Base-by-base conservation (phyloP, 2,329 filamentous ascomycete genomes). In the Paraphaeosphaeria minitans region DNA sequence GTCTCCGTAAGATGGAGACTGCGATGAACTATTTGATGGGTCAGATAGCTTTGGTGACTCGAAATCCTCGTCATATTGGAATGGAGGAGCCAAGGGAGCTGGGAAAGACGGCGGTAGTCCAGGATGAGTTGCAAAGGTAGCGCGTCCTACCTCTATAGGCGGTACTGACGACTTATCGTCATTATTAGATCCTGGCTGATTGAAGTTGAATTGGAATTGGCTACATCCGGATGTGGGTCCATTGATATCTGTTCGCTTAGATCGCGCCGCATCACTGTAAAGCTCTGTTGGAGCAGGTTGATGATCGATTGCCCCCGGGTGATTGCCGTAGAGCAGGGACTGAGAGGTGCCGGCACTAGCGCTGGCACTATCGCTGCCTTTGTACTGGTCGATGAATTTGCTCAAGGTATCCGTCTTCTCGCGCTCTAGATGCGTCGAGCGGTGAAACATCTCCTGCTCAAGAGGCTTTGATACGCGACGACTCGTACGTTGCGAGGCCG, bases 1-100 rank as follows among this genome's bases (percentile, higher is more conserved):
- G 51, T 76, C 72, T 29, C 72, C 75, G 53, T 77, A 77, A 5
- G 75, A 77, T 27, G 73, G 73, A 33, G 33, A 57, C 9, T 66
- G 58, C 0, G 72, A 72, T 41, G 72, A 66, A 39, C 71, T 57
- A 0, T 67, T 66, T 1, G 71, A 73, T 3, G 56, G 9, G 0
- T 63, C 64, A n/a, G 49, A 57, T 22, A 50, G 62, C 6, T 59
- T 53, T 22, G 60, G 39, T 2, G 52, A 13, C 21, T 57, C 59
- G 14, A 59, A 41, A 2, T 19, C 33, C 12, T 67, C 59, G 12
- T 64, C 59, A 41, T 67, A 66, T 45, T 69, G 59, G 33, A 73
- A 72, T 12, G 71, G 55, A 42, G 74, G 69, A 27, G 65, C 68
- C 14, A 73, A 63, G 7, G 74, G 71, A 27, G 68, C 66, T 6